These are phyloP conservation scores for Macrolepiota fuliginosa DNA, from an alignment of 768 basidiomycete genomes.

Conservation along the genomic window DNA sequence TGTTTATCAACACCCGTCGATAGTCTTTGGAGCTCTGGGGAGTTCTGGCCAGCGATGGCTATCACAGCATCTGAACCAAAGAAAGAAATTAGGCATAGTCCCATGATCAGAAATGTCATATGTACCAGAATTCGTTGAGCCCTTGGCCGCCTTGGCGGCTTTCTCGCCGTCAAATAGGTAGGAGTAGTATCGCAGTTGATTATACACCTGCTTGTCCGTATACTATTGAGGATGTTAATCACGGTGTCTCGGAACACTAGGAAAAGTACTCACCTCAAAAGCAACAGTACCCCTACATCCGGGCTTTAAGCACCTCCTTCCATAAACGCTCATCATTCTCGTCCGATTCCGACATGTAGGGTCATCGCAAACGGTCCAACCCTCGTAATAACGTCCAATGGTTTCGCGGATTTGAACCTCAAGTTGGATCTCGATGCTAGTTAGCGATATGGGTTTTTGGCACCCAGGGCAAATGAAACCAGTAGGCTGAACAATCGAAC, in stretches of 20 bases:
- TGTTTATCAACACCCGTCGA: conserved; percentile 67
- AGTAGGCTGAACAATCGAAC: conserved; percentile 58
- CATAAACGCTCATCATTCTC: conserved; percentile 94
- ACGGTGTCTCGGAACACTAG: not conserved
- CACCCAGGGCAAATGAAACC: conserved; percentile 79
- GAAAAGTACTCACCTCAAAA: conserved; percentile 60
- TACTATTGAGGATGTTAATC: conserved; percentile 50
- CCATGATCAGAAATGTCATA: conserved; percentile 2
- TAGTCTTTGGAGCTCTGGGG: conserved; percentile 49
- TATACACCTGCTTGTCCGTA: conserved; percentile 80
- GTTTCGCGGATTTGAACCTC: conserved; percentile 80
- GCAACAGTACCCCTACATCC: conserved; percentile 70
- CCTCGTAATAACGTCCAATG: conserved; percentile 83
- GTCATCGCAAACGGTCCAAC: conserved; percentile 88
- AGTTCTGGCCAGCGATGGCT: conserved; percentile 49
- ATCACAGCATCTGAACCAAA: conserved; percentile 49
- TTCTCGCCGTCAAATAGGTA: conserved; percentile 76
- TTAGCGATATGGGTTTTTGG: conserved; percentile 42
- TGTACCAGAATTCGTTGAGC: conserved; percentile 41
- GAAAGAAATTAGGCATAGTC: not conserved
- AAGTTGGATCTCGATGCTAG: conserved; percentile 79
- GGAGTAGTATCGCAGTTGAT: conserved; percentile 82
- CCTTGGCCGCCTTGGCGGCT: conserved; percentile 49
- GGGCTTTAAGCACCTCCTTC: conserved; percentile 69
- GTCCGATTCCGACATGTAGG: conserved; percentile 79